Conservation (phyloP, 495 filamentous ascomycete genomes). For the Neurospora cerealis region DNA sequence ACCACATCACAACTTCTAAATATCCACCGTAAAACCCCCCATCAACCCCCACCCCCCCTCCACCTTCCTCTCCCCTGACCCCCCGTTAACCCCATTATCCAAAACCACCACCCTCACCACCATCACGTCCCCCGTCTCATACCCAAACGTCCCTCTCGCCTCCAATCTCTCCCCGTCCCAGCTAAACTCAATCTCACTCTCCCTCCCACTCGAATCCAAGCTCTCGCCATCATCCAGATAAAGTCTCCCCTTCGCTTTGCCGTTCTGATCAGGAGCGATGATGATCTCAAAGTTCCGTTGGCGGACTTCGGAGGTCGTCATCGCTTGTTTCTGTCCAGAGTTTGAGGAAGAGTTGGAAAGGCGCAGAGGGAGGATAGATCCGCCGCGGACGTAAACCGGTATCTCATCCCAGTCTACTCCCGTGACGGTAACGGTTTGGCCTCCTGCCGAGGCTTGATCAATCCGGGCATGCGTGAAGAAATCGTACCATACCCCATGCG, state of each 20-base stretch:
- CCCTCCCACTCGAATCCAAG: conserved; percentile 15
- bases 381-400: conserved; percentile 64
- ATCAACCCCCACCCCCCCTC: conserved; percentile 10
- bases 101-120: conserved; percentile 49
- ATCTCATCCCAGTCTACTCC: conserved; percentile 53
- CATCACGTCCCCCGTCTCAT: conserved; percentile 26
- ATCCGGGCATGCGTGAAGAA: conserved; percentile 53
- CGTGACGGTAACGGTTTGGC: conserved; percentile 37
- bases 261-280: conserved; percentile 47
- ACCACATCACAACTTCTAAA: background rate
- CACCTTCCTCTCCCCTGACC: background rate
- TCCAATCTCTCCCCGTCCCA: conserved; percentile 38
- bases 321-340: conserved; percentile 42
- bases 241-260: conserved; percentile 31
- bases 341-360: background rate
- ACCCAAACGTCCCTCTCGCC: conserved; percentile 46
- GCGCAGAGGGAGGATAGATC: conserved; percentile 54
- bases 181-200: conserved; percentile 40
- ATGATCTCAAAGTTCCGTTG: conserved; percentile 57
- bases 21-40: conserved; percentile 1
- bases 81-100: conserved; percentile 19
- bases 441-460: conserved; percentile 31
- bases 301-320: conserved; percentile 60
- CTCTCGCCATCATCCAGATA: conserved; percentile 57
- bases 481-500: conserved; percentile 61